Evolutionary conservation across 2,329 filamentous ascomycete genomes (phyloP), one percentile per base, ranked within the genome.

Genomic region (Didymella lethalis): DNA sequence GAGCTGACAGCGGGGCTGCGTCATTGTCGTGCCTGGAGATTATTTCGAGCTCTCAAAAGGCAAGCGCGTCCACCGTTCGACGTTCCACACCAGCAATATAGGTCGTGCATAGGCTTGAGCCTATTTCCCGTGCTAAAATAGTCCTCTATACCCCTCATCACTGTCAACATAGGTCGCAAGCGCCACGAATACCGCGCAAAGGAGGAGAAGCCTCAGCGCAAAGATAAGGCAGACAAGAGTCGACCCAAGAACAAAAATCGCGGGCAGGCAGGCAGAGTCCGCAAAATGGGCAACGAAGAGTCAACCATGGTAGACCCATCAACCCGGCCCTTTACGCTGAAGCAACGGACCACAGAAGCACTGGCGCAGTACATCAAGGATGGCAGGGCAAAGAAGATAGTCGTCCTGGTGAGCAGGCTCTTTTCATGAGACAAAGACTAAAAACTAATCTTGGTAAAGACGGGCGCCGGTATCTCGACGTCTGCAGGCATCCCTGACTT

Each of bases 401-500:
- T 96, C 25, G 90, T 97, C 62, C 88, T 98, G 86, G 85, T 86
- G 75, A 50, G 79, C 0, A 38, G 26, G 2, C 10, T 43, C 6
- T 7, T 16, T 38, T 25, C 14, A 25, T 11, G 4, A 5, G 4
- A 31, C 23, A 34, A 12, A n/a, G 38, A 2, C 46, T n/a, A 26
- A 29, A 40, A 28, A 20, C 55, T 67, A 11, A 66, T 49, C n/a
- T 14, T n/a, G 8, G 31, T 18, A 48, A 43, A 68, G 84, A 93
- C 91, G 2, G 94, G 94, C 58, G 93, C 94, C 12, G 94, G 94
- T 47, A 96, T 97, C 66, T 92, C 89, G 29, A 94, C 91, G 0
- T 82, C 81, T n/a, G 80, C 79, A 2, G 79, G 81, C 79, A 94
- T 99, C 63, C 95, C 95, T 62, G 95, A 99, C 79, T 99, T 98